phyloP scores from a whole-genome alignment of 2,329 filamentous ascomycete genomes.

The Fusarium sororula region DNA sequence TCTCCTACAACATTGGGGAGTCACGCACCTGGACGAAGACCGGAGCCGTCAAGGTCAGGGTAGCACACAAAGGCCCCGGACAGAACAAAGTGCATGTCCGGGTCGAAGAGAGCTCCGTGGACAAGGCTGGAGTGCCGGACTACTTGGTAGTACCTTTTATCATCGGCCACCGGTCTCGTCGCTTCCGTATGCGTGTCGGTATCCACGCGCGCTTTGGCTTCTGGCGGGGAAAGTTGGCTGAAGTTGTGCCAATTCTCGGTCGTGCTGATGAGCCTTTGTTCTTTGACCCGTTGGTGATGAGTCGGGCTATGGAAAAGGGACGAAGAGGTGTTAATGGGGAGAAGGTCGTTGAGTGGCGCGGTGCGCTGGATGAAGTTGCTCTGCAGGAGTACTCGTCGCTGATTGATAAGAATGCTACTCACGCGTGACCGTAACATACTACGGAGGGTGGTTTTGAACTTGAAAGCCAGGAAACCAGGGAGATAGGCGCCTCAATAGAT shows the following conservation, averaged over 20 bases:
- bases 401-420: not conserved
- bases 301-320: not conserved
- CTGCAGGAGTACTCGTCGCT: not conserved
- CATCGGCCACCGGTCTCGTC: not conserved
- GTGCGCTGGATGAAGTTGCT: not conserved
- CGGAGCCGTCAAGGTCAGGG: not conserved
- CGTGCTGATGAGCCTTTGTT: not conserved
- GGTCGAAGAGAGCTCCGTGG: not conserved
- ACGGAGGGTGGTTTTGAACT: not conserved
- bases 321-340: not conserved
- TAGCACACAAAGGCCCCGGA: not conserved
- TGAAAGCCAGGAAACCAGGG: not conserved
- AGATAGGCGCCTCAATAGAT: not conserved
- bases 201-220: not conserved
- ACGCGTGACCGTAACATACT: not conserved
- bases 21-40: not conserved
- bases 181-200: not conserved
- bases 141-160: not conserved
- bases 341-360: not conserved
- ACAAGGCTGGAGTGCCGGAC: not conserved
- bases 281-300: not conserved
- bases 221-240: not conserved
- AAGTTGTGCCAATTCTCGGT: not conserved
- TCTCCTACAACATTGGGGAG: not conserved
- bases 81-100: not conserved